Evolutionary conservation across 768 basidiomycete genomes (phyloP).

Genomic region (Serendipita sp.): DNA sequence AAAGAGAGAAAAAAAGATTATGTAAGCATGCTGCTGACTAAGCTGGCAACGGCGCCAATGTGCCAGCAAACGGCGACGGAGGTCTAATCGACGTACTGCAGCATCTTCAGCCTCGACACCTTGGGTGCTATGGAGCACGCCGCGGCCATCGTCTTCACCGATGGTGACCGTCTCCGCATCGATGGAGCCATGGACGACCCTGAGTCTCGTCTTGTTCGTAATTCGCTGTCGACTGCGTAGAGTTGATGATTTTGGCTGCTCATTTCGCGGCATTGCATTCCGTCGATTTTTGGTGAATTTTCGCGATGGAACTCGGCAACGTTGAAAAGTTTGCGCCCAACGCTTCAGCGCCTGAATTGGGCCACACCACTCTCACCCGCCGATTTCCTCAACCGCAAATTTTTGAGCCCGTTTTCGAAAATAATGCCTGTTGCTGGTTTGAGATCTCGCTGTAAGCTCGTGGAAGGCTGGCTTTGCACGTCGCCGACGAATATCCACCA

Average conservation of each 20-base stretch:
- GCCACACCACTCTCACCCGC: background rate
- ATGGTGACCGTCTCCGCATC: constrained; percentile 60
- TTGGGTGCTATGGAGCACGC: constrained; percentile 60
- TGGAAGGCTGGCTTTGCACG: background rate
- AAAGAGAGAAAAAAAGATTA: constrained; percentile 17
- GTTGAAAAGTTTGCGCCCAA: constrained; percentile 1
- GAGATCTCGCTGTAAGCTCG: background rate
- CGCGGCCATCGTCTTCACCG: constrained; percentile 78
- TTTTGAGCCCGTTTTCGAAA: background rate
- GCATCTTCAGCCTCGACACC: constrained; percentile 89
- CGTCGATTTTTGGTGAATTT: background rate
- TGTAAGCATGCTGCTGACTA: constrained; percentile 24
- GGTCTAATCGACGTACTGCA: constrained; percentile 49
- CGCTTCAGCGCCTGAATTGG: background rate
- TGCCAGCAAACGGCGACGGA: constrained; percentile 7
- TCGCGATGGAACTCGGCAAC: background rate
- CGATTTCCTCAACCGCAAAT: background rate
- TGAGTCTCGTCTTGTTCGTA: constrained; percentile 84
- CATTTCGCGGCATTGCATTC: constrained; percentile 5
- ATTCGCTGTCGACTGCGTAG: constrained; percentile 69
- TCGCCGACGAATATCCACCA: background rate
- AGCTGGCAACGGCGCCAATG: background rate
- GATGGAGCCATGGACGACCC: constrained; percentile 64
- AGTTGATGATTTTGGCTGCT: constrained; percentile 4
- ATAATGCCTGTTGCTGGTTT: background rate